Percentiles rank a stretch among this genome's conserved stretches.
These are phyloP conservation scores for Leucogyrophana mollusca DNA, from an alignment of 768 basidiomycete genomes.

Conservation along the genomic window DNA sequence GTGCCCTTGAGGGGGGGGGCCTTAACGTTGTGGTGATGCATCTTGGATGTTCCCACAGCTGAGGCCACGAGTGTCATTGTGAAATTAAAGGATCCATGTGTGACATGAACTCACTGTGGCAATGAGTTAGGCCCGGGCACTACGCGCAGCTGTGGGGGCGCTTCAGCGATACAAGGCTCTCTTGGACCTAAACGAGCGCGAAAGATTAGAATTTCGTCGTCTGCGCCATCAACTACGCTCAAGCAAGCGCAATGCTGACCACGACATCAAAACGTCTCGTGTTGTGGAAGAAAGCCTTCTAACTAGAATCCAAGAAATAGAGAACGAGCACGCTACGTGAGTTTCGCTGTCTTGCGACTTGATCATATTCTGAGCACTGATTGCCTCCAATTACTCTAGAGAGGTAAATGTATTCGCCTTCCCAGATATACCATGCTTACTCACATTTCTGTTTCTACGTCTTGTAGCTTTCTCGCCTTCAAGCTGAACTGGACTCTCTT, in stretches of 20 bases:
- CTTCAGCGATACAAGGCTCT: slow-evolving; percentile 39
- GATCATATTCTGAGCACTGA: background rate
- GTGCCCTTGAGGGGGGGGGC: background rate
- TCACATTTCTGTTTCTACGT: slow-evolving; percentile 14
- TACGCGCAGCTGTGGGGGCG: slow-evolving; percentile 31
- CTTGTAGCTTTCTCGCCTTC: slow-evolving; percentile 31
- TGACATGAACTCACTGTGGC: slow-evolving; percentile 12
- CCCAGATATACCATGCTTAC: background rate
- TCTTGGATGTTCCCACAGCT: background rate
- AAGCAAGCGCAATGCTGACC: slow-evolving; percentile 24
- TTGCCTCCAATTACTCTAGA: background rate
- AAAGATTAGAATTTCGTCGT: slow-evolving; percentile 28
- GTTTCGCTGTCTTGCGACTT: slow-evolving; percentile 3
- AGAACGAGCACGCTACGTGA: slow-evolving; percentile 27
- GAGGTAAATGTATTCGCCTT: slow-evolving; percentile 1
- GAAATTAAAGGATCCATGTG: slow-evolving; percentile 7
- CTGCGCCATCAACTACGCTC: slow-evolving; percentile 29
- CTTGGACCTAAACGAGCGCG: slow-evolving; percentile 31
- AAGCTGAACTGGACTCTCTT: slow-evolving; percentile 37
- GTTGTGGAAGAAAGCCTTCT: slow-evolving; percentile 37
- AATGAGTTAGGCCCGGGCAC: slow-evolving; percentile 28
- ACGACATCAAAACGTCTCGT: slow-evolving; percentile 34
- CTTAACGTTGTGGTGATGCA: background rate
- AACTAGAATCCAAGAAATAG: slow-evolving; percentile 30
- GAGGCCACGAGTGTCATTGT: slow-evolving; percentile 6